Conservation (phyloP, 495 filamentous ascomycete species). For the Tuber microsphaerosporum region DNA sequence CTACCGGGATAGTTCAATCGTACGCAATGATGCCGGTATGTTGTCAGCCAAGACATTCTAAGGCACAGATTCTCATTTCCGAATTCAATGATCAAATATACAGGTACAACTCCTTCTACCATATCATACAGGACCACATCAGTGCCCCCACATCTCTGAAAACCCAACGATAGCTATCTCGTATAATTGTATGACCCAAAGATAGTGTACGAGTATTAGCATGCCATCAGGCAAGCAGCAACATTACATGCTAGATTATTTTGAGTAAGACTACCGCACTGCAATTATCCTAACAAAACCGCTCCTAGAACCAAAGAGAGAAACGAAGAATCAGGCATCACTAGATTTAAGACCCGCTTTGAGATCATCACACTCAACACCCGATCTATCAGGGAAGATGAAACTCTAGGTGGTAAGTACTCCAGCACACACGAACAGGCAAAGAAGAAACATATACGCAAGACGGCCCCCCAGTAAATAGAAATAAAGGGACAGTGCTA, state of each 20-base stretch:
- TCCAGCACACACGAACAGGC: background rate
- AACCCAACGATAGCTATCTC: background rate
- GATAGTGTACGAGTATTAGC: background rate
- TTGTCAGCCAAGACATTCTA: background rate
- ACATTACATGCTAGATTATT: background rate
- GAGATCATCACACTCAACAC: background rate
- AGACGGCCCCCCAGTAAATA: background rate
- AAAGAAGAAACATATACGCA: background rate
- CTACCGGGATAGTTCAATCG: background rate
- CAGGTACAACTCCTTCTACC: background rate
- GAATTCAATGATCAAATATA: background rate
- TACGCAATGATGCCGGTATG: background rate
- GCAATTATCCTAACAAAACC: background rate
- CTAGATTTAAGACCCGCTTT: background rate
- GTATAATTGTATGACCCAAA: background rate
- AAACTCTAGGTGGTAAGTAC: background rate
- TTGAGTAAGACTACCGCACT: background rate
- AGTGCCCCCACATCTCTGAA: background rate
- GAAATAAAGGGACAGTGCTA: background rate
- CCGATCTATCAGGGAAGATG: background rate
- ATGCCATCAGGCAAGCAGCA: background rate
- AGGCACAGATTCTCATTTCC: background rate
- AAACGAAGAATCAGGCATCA: background rate
- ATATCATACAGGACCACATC: no score
- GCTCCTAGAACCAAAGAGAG: background rate